Evolutionary conservation across 352 stramenopile species (phyloP).

Genomic region (Phytopythium sindhum): DNA sequence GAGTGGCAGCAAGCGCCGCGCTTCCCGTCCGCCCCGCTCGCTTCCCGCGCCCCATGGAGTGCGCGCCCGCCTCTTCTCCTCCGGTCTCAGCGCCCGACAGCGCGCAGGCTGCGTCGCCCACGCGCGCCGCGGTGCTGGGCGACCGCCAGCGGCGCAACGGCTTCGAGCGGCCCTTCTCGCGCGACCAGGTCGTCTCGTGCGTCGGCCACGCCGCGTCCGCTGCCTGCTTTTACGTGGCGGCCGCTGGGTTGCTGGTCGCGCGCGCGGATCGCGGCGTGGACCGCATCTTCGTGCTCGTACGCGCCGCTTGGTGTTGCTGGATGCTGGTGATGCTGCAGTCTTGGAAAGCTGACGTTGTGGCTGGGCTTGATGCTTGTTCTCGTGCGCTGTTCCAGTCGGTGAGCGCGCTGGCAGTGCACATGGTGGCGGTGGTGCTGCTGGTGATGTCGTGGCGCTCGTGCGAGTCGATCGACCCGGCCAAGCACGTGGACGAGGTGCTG

Average conservation of each 20-base stretch:
- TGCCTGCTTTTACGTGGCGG: constrained; percentile 53
- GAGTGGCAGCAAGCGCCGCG: too few relatives aligned
- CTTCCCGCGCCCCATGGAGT: too few relatives aligned
- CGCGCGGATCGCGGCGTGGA: constrained; percentile 3
- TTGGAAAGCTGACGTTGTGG: background rate
- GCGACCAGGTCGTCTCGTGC: constrained; percentile 78
- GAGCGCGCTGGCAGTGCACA: constrained; percentile 46
- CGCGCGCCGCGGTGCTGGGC: constrained; percentile 16
- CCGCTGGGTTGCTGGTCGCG: constrained; percentile 19
- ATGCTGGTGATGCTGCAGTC: background rate
- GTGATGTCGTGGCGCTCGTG: constrained; percentile 66
- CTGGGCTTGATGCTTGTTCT: background rate
- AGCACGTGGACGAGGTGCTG: constrained; percentile 26
- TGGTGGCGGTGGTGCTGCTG: constrained; percentile 45
- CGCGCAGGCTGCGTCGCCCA: background rate
- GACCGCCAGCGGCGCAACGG: constrained; percentile 56
- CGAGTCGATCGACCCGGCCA: constrained; percentile 62
- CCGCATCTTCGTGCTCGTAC: constrained; percentile 15
- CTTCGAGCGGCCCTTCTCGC: constrained; percentile 65
- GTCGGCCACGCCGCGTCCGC: constrained; percentile 62
- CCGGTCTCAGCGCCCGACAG: background rate
- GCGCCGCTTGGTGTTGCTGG: background rate
- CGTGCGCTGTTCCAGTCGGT: constrained; percentile 29
- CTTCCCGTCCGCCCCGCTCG: too few relatives aligned
- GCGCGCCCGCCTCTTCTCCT: background rate